A percentile compares a stretch with the other conserved stretches of the same genome.
phyloP scores from a whole-genome alignment of 1,284 basidiomycete genomes.

The Malassezia dermatis region DNA sequence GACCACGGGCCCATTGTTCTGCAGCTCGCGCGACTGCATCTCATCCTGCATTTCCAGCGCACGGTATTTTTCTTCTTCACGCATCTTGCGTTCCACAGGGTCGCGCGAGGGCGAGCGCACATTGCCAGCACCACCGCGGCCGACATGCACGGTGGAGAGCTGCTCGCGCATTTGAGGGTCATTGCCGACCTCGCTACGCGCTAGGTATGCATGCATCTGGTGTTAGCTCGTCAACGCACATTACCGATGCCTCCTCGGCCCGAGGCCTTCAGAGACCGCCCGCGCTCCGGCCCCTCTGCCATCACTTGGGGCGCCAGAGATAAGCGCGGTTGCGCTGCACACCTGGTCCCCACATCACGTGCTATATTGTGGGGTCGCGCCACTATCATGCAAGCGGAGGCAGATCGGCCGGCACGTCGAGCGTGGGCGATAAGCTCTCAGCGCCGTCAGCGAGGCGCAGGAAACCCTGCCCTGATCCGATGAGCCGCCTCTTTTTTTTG shows the following conservation, averaged over 20 bases:
- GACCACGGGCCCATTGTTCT: conserved; percentile 54
- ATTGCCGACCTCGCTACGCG: neutral
- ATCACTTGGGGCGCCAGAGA: neutral
- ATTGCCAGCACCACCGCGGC: conserved; percentile 68
- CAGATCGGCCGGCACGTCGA: conserved; percentile 9
- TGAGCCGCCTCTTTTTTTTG: conserved; percentile 14
- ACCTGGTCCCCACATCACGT: neutral
- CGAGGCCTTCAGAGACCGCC: conserved; percentile 32
- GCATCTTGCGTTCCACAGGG: conserved; percentile 46
- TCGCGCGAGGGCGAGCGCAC: conserved; percentile 62
- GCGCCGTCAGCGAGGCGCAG: conserved; percentile 7
- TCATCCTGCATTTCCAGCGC: conserved; percentile 23
- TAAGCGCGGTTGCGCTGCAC: neutral
- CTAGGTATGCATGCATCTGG: conserved; percentile 1
- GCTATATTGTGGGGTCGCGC: neutral
- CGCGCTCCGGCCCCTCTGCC: conserved; percentile 20
- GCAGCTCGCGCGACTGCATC: conserved; percentile 50
- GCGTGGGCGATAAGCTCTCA: conserved; percentile 7
- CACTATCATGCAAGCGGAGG: neutral
- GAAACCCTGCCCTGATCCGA: conserved; percentile 2
- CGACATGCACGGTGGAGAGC: conserved; percentile 53
- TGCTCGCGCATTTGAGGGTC: conserved; percentile 2
- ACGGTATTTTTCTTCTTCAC: conserved; percentile 22
- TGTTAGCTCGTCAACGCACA: conserved; percentile 21
- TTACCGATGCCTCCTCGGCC: conserved; percentile 41